Conservation (phyloP, 2,329 filamentous ascomycete genomes). For the Paecilomyces formosus region DNA sequence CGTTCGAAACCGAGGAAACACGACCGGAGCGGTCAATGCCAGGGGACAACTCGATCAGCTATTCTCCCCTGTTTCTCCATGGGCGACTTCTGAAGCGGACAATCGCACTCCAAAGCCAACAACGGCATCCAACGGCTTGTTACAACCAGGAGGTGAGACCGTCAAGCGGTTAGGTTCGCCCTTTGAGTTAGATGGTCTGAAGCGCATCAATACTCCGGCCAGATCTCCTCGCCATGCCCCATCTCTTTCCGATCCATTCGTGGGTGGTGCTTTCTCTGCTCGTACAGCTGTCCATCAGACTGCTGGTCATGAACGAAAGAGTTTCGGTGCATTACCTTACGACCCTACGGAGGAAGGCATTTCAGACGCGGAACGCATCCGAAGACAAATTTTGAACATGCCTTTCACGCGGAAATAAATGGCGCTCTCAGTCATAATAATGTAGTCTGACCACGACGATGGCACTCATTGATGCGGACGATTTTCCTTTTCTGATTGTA, state of each 20-base stretch:
- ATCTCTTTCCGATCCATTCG: slow-evolving; percentile 39
- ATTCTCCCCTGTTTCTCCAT: slow-evolving; percentile 43
- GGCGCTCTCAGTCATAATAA: neutral
- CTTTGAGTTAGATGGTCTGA: slow-evolving; percentile 34
- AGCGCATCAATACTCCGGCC: slow-evolving; percentile 21
- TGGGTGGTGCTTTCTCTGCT: slow-evolving; percentile 16
- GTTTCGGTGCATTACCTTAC: slow-evolving; percentile 14
- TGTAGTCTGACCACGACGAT: slow-evolving; percentile 1
- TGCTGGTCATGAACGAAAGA: slow-evolving; percentile 10
- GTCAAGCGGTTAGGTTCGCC: slow-evolving; percentile 43
- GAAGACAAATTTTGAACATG: slow-evolving; percentile 31
- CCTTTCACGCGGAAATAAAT: slow-evolving; percentile 19
- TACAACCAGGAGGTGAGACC: slow-evolving; percentile 28
- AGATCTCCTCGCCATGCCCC: slow-evolving; percentile 32
- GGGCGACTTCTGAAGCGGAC: slow-evolving; percentile 17
- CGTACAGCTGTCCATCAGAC: slow-evolving; percentile 8
- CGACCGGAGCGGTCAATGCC: slow-evolving; percentile 48
- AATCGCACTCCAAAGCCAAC: slow-evolving; percentile 15
- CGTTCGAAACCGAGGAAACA: slow-evolving; percentile 55
- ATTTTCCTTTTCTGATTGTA: slow-evolving; percentile 1
- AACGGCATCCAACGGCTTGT: slow-evolving; percentile 17
- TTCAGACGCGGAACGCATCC: slow-evolving; percentile 32
- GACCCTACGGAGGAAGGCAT: slow-evolving; percentile 27
- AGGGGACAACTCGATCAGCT: slow-evolving; percentile 46
- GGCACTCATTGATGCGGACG: neutral